phyloP scores from a whole-genome alignment of 83 land plant genomes.

The Larix sibirica region DNA sequence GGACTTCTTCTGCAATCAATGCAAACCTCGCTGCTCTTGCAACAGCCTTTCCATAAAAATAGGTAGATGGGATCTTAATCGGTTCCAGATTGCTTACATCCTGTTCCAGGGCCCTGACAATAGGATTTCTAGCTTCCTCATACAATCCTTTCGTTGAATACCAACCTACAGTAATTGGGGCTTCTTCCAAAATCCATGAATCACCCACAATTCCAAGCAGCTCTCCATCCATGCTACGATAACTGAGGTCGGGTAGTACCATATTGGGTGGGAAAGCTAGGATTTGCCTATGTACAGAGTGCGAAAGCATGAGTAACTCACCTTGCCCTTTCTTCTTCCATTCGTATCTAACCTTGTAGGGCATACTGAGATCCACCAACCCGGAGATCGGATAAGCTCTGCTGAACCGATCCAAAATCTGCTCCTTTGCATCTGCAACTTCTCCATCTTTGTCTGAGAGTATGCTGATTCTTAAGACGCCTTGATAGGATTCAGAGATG shows the following conservation, averaged over 20 bases:
- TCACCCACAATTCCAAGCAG: too few relatives aligned
- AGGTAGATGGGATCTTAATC: constrained; percentile 22
- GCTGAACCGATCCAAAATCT: constrained; percentile 24
- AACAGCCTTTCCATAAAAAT: constrained; percentile 41
- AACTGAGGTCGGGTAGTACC: too few relatives aligned
- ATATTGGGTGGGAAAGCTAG: constrained; percentile 16
- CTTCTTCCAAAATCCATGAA: constrained; percentile 50
- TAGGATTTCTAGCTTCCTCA: constrained; percentile 27
- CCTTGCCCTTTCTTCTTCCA: constrained; percentile 27
- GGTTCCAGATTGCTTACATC: constrained; percentile 31
- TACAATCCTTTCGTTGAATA: constrained; percentile 53
- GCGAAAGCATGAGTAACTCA: constrained; percentile 34
- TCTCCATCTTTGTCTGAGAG: constrained; percentile 5
- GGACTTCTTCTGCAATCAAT: too few relatives aligned
- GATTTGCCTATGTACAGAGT: constrained; percentile 30
- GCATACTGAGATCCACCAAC: background rate
- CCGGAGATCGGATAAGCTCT: background rate
- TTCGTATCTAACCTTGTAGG: background rate
- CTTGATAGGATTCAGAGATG: too few relatives aligned
- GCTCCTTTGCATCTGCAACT: constrained; percentile 15
- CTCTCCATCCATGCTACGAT: too few relatives aligned
- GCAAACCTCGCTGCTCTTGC: constrained; percentile 46
- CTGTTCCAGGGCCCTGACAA: constrained; percentile 30
- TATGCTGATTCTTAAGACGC: constrained; percentile 28
- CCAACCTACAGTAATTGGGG: constrained; percentile 55